Conservation (phyloP, 2,329 filamentous ascomycete species). For the Claviceps africana region DNA sequence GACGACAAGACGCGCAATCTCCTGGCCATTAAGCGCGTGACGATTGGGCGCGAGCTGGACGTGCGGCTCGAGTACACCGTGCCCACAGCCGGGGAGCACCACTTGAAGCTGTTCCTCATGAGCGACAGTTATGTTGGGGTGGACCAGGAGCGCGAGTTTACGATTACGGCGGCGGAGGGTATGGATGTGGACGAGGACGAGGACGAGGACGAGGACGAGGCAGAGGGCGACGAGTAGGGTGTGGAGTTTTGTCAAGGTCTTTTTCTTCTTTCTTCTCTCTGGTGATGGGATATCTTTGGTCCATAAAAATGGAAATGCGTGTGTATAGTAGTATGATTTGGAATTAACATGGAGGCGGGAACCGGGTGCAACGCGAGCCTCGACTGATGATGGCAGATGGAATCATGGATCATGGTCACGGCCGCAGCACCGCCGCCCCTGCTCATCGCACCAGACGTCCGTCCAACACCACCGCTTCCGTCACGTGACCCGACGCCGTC, state of each 20-base stretch:
- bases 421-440: too few relatives aligned
- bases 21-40: constrained; percentile 87
- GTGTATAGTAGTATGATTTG: neutral
- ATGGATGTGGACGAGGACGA: constrained; percentile 82
- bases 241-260: neutral
- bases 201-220: constrained; percentile 39
- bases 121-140: constrained; percentile 95
- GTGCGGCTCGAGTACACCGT: constrained; percentile 80
- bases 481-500: constrained; percentile 17
- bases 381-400: neutral
- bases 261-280: neutral
- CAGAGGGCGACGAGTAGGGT: constrained; percentile 32
- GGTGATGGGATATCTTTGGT: neutral
- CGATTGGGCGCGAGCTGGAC: constrained; percentile 64
- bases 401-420: neutral
- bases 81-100: constrained; percentile 68
- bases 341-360: neutral
- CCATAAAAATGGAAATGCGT: neutral
- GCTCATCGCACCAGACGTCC: too few relatives aligned
- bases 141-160: constrained; percentile 87
- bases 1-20: constrained; percentile 81
- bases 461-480: too few relatives aligned
- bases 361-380: neutral
- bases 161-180: constrained; percentile 71
- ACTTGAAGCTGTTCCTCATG: constrained; percentile 87